Evolutionary conservation across 768 basidiomycete genomes (phyloP), one percentile per base, ranked within the genome.

Genomic region (Podaxis rugospora): DNA sequence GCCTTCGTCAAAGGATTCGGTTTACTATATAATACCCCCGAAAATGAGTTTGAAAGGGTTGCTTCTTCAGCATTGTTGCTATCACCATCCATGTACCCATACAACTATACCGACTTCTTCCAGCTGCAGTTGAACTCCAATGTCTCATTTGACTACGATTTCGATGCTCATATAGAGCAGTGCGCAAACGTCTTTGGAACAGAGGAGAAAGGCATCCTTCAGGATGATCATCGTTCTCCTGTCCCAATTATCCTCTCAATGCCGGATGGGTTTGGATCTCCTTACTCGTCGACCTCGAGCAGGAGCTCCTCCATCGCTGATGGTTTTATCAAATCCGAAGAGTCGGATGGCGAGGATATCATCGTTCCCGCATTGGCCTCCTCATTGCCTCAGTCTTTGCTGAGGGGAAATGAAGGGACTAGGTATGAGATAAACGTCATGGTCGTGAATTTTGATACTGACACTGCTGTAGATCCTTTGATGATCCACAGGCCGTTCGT

Each of bases 131-230:
- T 61, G 16, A 36, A 50, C 52, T 7, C 52, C 28, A 53, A 54
- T n/a, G 32, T 13, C 27, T 51, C 50, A 32, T 61, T 59, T 23
- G 57, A 59, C 50, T 59, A 61, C 36, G 52, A 61, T 40, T 54
- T 61, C 59, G 59, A 61, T 21, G 59, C 52, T 18, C 59, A 55
- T 25, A 55, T 61, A 39, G 59, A 52, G 32, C 52, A 55, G 36
- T 61, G 44, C 44, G 53, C 59, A 23, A 54, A 54, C 36, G 53
- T 54, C 42, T 61, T 61, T 39, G 59, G 52, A 25, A 7, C 39
- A 28, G 59, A 60, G 21, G 59, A 60, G 13, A 61, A 61, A 39
- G 52, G 59, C 25, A 32, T 46, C 21, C 23, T 27, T 21, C 21
- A 49, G 18, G 59, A 61, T 25, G 44, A 61, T 25, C 52, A 50